These are phyloP conservation scores for Melastoma candidum DNA, from an alignment of 441 rosid species.

Conservation along the genomic window DNA sequence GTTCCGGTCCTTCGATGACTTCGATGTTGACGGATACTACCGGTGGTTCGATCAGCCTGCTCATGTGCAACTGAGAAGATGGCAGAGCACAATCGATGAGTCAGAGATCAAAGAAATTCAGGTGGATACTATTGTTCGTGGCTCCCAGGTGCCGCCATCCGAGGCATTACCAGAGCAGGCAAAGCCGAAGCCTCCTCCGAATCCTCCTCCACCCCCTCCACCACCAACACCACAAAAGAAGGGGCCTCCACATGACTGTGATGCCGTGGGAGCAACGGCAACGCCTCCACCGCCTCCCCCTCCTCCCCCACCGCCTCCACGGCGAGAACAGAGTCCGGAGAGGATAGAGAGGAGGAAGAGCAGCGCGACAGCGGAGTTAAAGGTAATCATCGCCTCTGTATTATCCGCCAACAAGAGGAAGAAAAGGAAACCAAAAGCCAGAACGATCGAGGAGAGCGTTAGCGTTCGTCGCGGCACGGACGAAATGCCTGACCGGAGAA, in stretches of 20 bases:
- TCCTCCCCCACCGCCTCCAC: slow-evolving; percentile 14
- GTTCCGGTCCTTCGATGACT: slow-evolving; percentile 61
- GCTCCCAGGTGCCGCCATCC: slow-evolving; percentile 20
- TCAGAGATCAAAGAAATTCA: slow-evolving; percentile 39
- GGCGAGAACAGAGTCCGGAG: slow-evolving; percentile 15
- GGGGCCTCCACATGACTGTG: slow-evolving; percentile 1
- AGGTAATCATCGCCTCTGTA: slow-evolving; percentile 46
- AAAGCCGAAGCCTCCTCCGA: slow-evolving; percentile 4
- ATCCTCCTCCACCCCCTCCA: slow-evolving; percentile 3
- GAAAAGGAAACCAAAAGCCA: slow-evolving; percentile 43
- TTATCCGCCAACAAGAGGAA: slow-evolving; percentile 42
- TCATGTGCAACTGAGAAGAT: slow-evolving; percentile 15
- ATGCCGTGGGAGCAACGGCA: background rate
- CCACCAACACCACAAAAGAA: slow-evolving; percentile 4
- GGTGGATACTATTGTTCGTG: slow-evolving; percentile 43
- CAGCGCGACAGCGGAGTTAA: slow-evolving; percentile 64
- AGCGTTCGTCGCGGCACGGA: slow-evolving; percentile 15
- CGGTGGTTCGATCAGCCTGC: slow-evolving; percentile 12
- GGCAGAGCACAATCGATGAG: slow-evolving; percentile 26
- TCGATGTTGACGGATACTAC: slow-evolving; percentile 33
- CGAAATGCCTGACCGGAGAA: slow-evolving; percentile 17
- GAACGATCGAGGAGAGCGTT: slow-evolving; percentile 15
- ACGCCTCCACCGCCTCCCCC: background rate
- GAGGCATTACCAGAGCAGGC: slow-evolving; percentile 13
- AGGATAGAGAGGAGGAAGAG: slow-evolving; percentile 44